Evolutionary conservation across 495 filamentous ascomycete species (phyloP).

Genomic region (Penicillium paxilli): DNA sequence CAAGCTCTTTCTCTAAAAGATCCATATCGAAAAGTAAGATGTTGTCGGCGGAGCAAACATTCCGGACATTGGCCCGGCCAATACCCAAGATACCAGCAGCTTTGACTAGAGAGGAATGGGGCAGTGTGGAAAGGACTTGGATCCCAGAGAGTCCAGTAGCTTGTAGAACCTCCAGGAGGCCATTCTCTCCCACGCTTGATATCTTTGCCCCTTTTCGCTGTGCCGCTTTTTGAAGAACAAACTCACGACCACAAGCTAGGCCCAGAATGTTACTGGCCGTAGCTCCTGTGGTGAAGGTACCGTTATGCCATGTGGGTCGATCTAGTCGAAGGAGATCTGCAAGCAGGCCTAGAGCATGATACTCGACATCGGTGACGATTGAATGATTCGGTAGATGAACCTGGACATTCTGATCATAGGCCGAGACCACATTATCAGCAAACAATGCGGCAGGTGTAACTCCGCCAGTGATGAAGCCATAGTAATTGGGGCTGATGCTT

Average conservation of each 20-base stretch:
- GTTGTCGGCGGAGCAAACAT: constrained; percentile 52
- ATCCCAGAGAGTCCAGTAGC: constrained; percentile 63
- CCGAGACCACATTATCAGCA: constrained; percentile 79
- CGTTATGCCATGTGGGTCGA: constrained; percentile 47
- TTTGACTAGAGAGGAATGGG: constrained; percentile 81
- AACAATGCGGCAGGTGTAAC: constrained; percentile 75
- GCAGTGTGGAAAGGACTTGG: constrained; percentile 75
- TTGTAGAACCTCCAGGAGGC: constrained; percentile 65
- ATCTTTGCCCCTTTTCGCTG: constrained; percentile 32
- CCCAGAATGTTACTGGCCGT: constrained; percentile 85
- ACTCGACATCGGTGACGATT: constrained; percentile 73
- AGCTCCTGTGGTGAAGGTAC: constrained; percentile 85
- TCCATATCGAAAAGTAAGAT: constrained; percentile 70
- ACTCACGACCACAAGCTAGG: constrained; percentile 74
- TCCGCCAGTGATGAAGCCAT: constrained; percentile 87
- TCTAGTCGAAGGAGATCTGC: constrained; percentile 64
- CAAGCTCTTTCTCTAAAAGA: constrained; percentile 53
- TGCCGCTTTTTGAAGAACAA: constrained; percentile 50
- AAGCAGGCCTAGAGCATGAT: constrained; percentile 66
- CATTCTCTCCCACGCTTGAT: constrained; percentile 63
- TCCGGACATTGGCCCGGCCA: constrained; percentile 66
- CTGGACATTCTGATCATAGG: constrained; percentile 80
- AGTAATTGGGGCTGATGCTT: constrained; percentile 69
- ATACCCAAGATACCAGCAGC: constrained; percentile 80
- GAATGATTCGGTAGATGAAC: constrained; percentile 80